These are phyloP conservation scores for Torulaspora quercuum DNA, from an alignment of 805 yeast genomes.

Conservation along the genomic window DNA sequence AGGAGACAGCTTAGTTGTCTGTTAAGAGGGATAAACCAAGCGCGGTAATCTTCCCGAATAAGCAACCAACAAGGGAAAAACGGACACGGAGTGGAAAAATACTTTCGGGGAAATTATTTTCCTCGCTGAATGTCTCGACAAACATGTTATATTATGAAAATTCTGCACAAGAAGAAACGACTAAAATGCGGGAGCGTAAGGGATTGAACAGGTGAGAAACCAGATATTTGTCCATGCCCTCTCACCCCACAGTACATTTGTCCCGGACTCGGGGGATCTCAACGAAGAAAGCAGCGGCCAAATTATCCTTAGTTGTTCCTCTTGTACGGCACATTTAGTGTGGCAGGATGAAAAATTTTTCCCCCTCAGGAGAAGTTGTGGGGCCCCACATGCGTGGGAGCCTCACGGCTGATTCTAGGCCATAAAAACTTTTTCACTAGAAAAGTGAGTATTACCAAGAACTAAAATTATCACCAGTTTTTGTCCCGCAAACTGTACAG, in stretches of 20 bases:
- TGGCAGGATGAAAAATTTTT: not conserved
- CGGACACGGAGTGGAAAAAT: constrained; percentile 5
- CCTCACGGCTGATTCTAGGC: constrained; percentile 11
- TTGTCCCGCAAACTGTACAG: not conserved
- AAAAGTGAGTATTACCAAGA: constrained; percentile 1
- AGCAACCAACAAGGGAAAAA: constrained; percentile 1
- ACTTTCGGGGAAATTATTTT: not conserved
- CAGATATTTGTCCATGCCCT: too few species aligned
- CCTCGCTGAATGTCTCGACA: not conserved
- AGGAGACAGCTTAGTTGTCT: too few species aligned
- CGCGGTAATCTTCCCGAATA: constrained; percentile 5
- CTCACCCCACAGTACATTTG: too few species aligned
- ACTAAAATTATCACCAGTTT: constrained; percentile 6
- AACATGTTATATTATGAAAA: not conserved
- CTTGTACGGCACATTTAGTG: not conserved
- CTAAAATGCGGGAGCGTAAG: too few species aligned
- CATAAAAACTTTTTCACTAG: not conserved
- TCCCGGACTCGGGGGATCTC: too few species aligned
- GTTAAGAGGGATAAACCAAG: not conserved
- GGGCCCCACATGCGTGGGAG: constrained; percentile 12
- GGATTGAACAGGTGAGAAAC: too few species aligned
- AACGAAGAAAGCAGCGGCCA: too few species aligned
- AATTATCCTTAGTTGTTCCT: too few species aligned
- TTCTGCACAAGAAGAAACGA: too few species aligned
- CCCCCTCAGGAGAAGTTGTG: constrained; percentile 1